Evolutionary conservation across 164 flowering plant species (phyloP).

Genomic region (Buxus sempervirens): DNA sequence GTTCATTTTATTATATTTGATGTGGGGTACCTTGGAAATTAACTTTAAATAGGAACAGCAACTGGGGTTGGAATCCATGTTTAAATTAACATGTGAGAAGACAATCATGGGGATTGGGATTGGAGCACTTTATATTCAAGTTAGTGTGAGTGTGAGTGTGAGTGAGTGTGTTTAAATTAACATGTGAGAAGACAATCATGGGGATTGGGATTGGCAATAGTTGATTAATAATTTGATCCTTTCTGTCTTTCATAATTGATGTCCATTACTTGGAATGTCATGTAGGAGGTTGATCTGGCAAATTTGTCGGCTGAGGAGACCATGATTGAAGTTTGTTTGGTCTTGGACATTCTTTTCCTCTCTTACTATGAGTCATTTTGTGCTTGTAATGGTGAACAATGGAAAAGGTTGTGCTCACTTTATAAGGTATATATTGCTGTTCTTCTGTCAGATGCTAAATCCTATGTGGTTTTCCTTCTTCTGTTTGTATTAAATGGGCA

Average conservation of each 20-base stretch:
- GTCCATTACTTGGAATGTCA: not conserved
- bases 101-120: too few species aligned
- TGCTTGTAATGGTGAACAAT: conserved; percentile 57
- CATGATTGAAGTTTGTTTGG: conserved; percentile 71
- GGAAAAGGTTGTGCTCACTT: conserved; percentile 67
- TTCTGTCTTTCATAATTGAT: not conserved
- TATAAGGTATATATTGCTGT: conserved; percentile 60
- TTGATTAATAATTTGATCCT: too few species aligned
- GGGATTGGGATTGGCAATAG: too few species aligned
- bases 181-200: too few species aligned
- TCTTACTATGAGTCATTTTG: conserved; percentile 75
- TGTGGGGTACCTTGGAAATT: too few species aligned
- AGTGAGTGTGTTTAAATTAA: too few species aligned
- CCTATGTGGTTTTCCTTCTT: not conserved
- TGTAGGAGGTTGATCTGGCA: conserved; percentile 76
- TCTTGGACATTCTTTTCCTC: conserved; percentile 85
- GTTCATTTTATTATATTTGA: too few species aligned
- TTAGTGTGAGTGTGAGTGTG: too few species aligned
- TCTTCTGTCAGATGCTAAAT: not conserved
- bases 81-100: too few species aligned
- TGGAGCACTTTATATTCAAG: too few species aligned
- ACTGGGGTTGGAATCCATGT: too few species aligned
- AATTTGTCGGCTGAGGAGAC: conserved; percentile 93
- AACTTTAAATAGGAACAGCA: too few species aligned
- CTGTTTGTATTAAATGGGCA: conserved; percentile 9